Evolutionary conservation across 495 filamentous ascomycete genomes (phyloP), one percentile per base, ranked within the genome.

Genomic region (Entonaema liquescens): DNA sequence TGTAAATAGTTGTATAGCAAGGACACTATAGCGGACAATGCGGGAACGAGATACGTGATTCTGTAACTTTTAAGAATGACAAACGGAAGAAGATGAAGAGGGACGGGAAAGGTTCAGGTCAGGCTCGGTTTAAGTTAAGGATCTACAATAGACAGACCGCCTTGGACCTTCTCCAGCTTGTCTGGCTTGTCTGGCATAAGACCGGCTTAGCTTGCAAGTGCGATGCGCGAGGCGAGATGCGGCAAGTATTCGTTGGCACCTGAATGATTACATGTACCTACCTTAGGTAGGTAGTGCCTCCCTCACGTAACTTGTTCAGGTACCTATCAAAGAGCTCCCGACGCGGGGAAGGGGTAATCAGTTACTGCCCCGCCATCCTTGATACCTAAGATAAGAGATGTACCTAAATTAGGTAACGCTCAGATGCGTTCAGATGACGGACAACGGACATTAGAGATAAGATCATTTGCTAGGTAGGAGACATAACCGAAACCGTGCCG

Each of bases 231-330:
- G 47, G 50, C 26, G n/a, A 38, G 15, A 59, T 57, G 44, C 55
- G 47, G 61, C 36, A 62, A 52, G 68, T 40, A 21, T 40, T 50
- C 62, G 62, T 67, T 67, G 62, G 68, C 58, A 62, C 63, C 56
- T 52, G 58, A 54, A 62, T 44, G 50, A 25, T 42, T 64, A n/a
- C n/a, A n/a, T n/a, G n/a, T n/a, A n/a, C 35, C n/a, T 49, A 61
- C n/a, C n/a, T n/a, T 42, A 38, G 31, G 26, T 25, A 52, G 25
- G 38, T 68, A 67, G 58, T 19, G 42, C 56, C 33, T 60, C 36
- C 52, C 52, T 31, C 31, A 33, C 33, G 17, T 42, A 52, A 2
- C n/a, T 50, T 55, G 65, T 29, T 55, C 28, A 55, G 29, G 29
- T 36, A 65, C 26, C 28, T 29, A 56, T 19, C 17, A 28, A 56